Percentiles rank a stretch among this genome's conserved stretches.
These are phyloP conservation scores for Daedaleopsis sinensis DNA, from an alignment of 768 basidiomycete genomes.

Conservation along the genomic window DNA sequence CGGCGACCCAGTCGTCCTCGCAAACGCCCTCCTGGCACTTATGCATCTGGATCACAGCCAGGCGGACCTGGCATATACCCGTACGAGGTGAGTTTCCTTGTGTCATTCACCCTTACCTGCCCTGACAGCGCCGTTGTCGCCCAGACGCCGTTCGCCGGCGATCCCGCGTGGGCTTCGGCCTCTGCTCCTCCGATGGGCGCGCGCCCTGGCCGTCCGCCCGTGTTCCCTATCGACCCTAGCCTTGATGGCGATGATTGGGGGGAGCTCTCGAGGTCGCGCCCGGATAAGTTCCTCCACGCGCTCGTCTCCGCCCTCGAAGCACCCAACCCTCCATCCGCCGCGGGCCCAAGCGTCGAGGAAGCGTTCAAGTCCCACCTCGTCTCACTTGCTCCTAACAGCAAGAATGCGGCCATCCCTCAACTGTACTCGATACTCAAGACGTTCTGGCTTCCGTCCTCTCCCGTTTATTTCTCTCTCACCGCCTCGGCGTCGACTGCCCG, in stretches of 20 bases:
- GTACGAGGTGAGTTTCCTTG: constrained; percentile 21
- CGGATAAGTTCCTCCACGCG: constrained; percentile 57
- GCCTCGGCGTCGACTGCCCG: constrained; percentile 70
- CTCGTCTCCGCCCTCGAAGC: constrained; percentile 61
- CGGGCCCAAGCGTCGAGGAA: constrained; percentile 70
- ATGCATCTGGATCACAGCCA: constrained; percentile 24
- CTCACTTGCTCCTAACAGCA: constrained; percentile 56
- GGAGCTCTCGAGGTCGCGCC: constrained; percentile 55
- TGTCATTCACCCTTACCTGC: background rate
- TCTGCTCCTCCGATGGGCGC: constrained; percentile 28
- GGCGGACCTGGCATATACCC: constrained; percentile 6
- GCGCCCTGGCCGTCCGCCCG: constrained; percentile 26
- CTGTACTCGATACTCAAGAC: constrained; percentile 80
- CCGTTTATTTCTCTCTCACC: constrained; percentile 75
- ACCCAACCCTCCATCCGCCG: constrained; percentile 62
- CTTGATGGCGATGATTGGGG: constrained; percentile 68
- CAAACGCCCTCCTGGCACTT: constrained; percentile 40
- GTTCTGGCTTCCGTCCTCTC: constrained; percentile 83
- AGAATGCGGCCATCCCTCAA: constrained; percentile 58
- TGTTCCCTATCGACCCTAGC: constrained; percentile 50
- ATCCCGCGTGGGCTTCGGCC: constrained; percentile 20
- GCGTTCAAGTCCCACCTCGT: constrained; percentile 78
- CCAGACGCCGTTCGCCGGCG: constrained; percentile 10
- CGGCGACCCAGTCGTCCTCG: constrained; percentile 44
- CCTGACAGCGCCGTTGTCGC: background rate